These are phyloP conservation scores for Cardamine occulta DNA, from an alignment of 345 rosid genomes.

Conservation along the genomic window DNA sequence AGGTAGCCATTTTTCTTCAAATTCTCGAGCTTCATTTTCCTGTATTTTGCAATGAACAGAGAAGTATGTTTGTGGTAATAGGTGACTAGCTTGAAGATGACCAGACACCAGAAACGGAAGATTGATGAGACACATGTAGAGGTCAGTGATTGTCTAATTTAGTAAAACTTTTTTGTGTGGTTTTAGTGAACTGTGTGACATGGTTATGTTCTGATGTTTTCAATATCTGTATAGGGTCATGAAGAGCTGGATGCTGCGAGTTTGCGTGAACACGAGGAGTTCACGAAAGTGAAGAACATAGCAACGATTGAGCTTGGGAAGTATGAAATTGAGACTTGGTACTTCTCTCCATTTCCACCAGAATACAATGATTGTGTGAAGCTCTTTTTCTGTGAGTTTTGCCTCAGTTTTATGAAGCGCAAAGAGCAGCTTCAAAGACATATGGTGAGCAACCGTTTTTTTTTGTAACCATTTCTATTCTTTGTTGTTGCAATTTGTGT, in stretches of 20 bases:
- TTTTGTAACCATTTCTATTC: neutral
- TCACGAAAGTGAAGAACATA: constrained; percentile 97
- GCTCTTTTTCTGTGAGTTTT: constrained; percentile 99
- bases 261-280: constrained; percentile 98
- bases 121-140: constrained; percentile 99
- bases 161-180: neutral
- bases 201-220: neutral
- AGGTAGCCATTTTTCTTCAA: constrained; percentile 54
- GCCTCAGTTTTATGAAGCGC: constrained; percentile 98
- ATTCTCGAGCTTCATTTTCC: neutral
- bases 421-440: constrained; percentile 99
- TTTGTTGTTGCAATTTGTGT: neutral
- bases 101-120: constrained; percentile 98
- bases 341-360: constrained; percentile 99
- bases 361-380: constrained; percentile 92
- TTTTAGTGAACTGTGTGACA: constrained; percentile 1
- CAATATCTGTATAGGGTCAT: constrained; percentile 67
- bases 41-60: neutral
- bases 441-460: constrained; percentile 64
- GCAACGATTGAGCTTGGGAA: constrained; percentile 98
- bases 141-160: constrained; percentile 46
- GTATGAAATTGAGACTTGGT: constrained; percentile 99
- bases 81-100: constrained; percentile 99
- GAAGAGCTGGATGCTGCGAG: constrained; percentile 99
- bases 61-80: constrained; percentile 26